phyloP scores from a whole-genome alignment of 2,329 filamentous ascomycete genomes.

The Apiospora arundinis region DNA sequence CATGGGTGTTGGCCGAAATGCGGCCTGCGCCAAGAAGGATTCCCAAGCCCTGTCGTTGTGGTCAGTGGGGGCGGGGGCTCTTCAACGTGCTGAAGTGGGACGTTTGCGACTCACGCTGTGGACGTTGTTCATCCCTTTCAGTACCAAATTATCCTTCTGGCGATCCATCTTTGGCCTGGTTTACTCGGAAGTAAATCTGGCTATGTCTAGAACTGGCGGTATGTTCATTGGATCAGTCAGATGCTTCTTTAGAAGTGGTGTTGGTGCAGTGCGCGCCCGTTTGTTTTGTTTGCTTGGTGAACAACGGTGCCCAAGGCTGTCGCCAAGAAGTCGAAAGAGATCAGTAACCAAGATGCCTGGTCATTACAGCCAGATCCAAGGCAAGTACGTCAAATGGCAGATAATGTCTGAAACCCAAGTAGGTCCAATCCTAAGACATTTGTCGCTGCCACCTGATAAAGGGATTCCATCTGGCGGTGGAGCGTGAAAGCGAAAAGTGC shows the following conservation, averaged over 20 bases:
- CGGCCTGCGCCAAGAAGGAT: constrained; percentile 32
- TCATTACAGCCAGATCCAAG: too few relatives aligned
- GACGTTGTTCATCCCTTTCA: constrained; percentile 2
- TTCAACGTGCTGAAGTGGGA: too few relatives aligned
- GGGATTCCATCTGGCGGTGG: background rate
- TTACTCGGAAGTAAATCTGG: background rate
- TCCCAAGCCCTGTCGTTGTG: constrained; percentile 30
- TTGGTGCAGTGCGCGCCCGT: background rate
- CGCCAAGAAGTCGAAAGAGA: background rate
- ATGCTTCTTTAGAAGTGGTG: background rate
- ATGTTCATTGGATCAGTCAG: too few relatives aligned
- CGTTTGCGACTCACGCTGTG: background rate
- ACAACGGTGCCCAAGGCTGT: background rate
- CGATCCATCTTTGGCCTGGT: background rate
- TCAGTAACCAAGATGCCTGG: too few relatives aligned
- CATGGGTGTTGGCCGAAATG: constrained; percentile 29
- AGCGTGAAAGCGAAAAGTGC: background rate
- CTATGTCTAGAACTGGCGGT: too few relatives aligned
- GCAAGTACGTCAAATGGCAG: too few relatives aligned
- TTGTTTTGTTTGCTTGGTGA: background rate
- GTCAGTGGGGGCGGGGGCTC: background rate
- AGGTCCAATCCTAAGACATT: background rate
- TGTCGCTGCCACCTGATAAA: background rate
- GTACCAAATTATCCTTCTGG: background rate
- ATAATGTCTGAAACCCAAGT: background rate